These are phyloP conservation scores for Fimicolochytrium jonesii DNA, from an alignment of 192 early-diverging fungal genomes.

Conservation along the genomic window DNA sequence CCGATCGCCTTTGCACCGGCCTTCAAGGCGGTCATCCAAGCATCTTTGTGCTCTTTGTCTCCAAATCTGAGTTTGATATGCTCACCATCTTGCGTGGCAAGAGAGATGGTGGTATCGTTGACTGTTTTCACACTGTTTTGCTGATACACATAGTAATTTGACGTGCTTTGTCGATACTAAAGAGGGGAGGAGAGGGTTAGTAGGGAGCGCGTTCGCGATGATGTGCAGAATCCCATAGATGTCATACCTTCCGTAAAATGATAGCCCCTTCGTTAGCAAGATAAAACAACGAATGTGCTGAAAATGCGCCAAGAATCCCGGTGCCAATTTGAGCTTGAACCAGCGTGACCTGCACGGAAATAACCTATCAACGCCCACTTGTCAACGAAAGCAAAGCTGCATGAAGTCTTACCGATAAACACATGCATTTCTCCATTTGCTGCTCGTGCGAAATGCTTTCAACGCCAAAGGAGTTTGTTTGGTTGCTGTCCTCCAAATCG, in stretches of 20 bases:
- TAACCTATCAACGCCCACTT: too few species aligned
- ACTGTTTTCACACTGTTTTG: background rate
- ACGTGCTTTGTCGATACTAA: conserved; percentile 7
- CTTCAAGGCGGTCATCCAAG: background rate
- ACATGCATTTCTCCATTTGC: too few species aligned
- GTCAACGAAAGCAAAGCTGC: too few species aligned
- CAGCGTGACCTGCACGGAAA: background rate
- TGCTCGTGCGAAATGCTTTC: too few species aligned
- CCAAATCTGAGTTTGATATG: conserved; percentile 6
- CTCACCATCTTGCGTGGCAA: background rate
- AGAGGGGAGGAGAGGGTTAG: too few species aligned
- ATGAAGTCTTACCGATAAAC: too few species aligned
- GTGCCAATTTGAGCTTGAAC: conserved; percentile 11
- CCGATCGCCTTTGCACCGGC: too few species aligned
- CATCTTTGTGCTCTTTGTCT: background rate
- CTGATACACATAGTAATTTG: background rate
- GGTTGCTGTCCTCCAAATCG: too few species aligned
- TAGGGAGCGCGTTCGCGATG: too few species aligned
- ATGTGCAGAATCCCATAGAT: too few species aligned
- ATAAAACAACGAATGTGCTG: conserved; percentile 3
- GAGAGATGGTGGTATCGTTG: background rate
- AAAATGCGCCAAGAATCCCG: conserved; percentile 1
- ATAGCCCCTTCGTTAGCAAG: background rate
- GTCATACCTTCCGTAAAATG: conserved; percentile 9
- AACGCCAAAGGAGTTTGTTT: too few species aligned